Conservation (phyloP, 139 green algal genomes). For the Zygnema cylindricum region DNA sequence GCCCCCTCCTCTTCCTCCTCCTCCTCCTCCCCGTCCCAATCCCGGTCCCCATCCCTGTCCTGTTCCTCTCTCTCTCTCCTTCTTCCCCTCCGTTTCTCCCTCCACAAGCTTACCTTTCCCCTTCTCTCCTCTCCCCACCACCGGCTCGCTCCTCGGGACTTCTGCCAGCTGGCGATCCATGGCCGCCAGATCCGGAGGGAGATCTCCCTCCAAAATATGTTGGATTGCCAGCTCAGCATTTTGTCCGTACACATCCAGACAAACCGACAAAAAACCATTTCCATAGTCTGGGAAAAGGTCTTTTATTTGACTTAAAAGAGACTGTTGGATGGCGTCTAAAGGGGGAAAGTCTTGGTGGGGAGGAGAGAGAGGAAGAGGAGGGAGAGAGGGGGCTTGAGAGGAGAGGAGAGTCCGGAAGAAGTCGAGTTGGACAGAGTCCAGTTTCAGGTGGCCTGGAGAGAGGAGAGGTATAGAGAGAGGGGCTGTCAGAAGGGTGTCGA, state of each 20-base stretch:
- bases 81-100: no score
- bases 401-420: no score
- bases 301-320: slow-evolving; percentile 55
- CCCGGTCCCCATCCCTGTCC: not conserved
- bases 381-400: not conserved
- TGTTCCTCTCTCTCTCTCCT: no score
- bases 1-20: no score
- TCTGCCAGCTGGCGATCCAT: slow-evolving; percentile 43
- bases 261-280: slow-evolving; percentile 56
- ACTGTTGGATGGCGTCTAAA: slow-evolving; percentile 31
- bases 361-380: not conserved
- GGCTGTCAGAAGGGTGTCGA: no score
- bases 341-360: not conserved
- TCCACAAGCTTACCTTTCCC: slow-evolving; percentile 25
- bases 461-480: no score
- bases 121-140: slow-evolving; percentile 7
- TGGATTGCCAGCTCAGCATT: slow-evolving; percentile 55
- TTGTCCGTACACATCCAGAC: slow-evolving; percentile 53
- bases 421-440: no score
- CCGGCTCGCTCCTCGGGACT: not conserved
- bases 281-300: slow-evolving; percentile 64
- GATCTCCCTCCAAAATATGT: slow-evolving; percentile 60
- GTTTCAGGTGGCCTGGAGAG: no score
- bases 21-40: no score
- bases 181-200: slow-evolving; percentile 54